Conservation (phyloP, 139 green algal genomes). For the Desmodesmus armatus region DNA sequence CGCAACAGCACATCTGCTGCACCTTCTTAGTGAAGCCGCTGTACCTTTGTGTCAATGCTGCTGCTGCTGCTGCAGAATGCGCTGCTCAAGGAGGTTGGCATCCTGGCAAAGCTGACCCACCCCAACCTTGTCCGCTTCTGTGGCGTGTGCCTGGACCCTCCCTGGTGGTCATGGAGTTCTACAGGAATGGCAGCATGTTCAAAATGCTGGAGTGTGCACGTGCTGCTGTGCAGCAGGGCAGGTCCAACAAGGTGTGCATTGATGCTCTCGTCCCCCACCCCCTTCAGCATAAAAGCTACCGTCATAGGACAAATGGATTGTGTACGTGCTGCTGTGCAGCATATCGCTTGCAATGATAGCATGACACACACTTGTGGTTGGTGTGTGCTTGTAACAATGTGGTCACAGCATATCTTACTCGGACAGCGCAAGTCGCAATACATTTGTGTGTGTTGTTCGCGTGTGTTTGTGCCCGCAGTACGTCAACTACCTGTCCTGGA, state of each 20-base stretch:
- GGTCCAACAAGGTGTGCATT: background rate
- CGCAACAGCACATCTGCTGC: background rate
- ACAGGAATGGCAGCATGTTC: conserved; percentile 39
- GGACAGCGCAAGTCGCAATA: background rate
- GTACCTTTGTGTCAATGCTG: background rate
- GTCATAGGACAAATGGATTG: too few relatives aligned
- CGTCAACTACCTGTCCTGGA: conserved; percentile 31
- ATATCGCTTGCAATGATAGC: background rate
- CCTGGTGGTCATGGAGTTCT: conserved; percentile 73
- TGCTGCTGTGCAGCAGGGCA: background rate
- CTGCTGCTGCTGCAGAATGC: conserved; percentile 28
- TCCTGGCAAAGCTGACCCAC: conserved; percentile 57
- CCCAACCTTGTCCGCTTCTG: conserved; percentile 68
- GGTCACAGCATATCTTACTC: background rate
- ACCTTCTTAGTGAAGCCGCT: background rate
- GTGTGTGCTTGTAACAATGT: background rate
- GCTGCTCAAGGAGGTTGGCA: conserved; percentile 57
- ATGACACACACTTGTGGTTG: background rate
- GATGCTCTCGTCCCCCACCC: too few relatives aligned
- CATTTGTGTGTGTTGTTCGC: too few relatives aligned
- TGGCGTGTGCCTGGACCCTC: conserved; percentile 63
- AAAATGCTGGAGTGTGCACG: conserved; percentile 11
- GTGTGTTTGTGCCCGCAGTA: conserved; percentile 14
- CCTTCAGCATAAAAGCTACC: too few relatives aligned
- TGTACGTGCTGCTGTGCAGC: background rate